A percentile compares a stretch with the other conserved stretches of the same genome.
Conservation (phyloP, 805 yeast species). For the Candida manassasensis region DNA sequence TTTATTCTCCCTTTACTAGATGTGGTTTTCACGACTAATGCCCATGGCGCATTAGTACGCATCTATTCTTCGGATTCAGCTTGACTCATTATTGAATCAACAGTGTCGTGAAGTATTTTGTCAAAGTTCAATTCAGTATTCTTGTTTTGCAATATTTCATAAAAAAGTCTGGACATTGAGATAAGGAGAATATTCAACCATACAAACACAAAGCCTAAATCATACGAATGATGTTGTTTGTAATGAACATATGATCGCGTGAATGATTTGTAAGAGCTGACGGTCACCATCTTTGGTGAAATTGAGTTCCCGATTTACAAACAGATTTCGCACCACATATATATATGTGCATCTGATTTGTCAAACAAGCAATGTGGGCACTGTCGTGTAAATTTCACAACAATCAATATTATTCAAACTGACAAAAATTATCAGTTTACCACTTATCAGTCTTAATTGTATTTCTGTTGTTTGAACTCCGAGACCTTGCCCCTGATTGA, state of each 20-base stretch:
- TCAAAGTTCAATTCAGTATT: neutral
- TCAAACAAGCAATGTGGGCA: too few species aligned
- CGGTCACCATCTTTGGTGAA: neutral
- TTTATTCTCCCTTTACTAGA: too few species aligned
- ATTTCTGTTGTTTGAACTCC: too few species aligned
- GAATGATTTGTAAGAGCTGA: neutral
- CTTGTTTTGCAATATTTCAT: neutral
- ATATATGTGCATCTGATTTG: too few species aligned
- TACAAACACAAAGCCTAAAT: neutral
- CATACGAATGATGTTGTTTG: neutral
- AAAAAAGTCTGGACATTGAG: neutral
- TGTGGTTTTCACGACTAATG: too few species aligned
- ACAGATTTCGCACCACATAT: neutral
- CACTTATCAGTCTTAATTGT: too few species aligned
- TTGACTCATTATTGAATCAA: neutral
- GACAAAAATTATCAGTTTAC: too few species aligned
- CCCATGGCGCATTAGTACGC: too few species aligned
- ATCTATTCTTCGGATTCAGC: too few species aligned
- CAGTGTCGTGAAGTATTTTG: neutral
- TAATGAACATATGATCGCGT: neutral
- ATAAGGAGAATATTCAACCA: slow-evolving; percentile 1
- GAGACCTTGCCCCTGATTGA: too few species aligned
- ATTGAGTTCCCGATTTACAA: neutral
- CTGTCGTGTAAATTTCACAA: too few species aligned
- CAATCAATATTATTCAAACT: too few species aligned